Evolutionary conservation across 345 rosid species (phyloP), one percentile per base, ranked within the genome.

Genomic region (Boechera stricta): DNA sequence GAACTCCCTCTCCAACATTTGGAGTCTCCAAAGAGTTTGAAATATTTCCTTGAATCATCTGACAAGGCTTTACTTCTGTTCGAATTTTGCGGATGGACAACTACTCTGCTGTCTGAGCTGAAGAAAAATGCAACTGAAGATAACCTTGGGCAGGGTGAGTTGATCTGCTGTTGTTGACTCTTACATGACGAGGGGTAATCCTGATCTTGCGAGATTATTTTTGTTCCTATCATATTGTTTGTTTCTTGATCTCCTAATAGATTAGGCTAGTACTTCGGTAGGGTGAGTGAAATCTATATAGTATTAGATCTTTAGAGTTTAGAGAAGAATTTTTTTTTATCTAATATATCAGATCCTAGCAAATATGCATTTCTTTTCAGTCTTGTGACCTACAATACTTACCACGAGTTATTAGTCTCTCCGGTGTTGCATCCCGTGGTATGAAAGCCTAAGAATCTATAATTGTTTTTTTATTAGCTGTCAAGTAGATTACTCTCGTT

Each of bases 21-120:
- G 77, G 80, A 71, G 56, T 76, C 89, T 53, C 68, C 48, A 10
- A 73, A 82, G 71, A 94, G 86, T 32, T 75, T 94, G 85, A 74
- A 80, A 68, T 71, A 55, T 56, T 95, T 95, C 68, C 77, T 85
- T 58, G 83, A 84, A n/a, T 90, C 99, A 10, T 88, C 95, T 41
- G 99, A 92, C 72, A 88, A 83, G 84, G 87, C 90, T 71, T 54
- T 90, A 35, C 49, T 95, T 82, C 84, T 95, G 6, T 69, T 86
- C 31, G 98, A 95, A 32, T 86, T 88, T 77, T 92, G 99, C 68
- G 98, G 99, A 55, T 92, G 97, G 98, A 77, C 92, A 8, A 72
- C 79, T 13, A 77, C 85, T 53, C 74, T 95, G 80, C 49, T 84
- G 61, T 67, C 77, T 36, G 59, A 65, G 55, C 75, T 63, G 60